phyloP scores from a whole-genome alignment of 2,329 filamentous ascomycete species.

The Grosmannia clavigera region DNA sequence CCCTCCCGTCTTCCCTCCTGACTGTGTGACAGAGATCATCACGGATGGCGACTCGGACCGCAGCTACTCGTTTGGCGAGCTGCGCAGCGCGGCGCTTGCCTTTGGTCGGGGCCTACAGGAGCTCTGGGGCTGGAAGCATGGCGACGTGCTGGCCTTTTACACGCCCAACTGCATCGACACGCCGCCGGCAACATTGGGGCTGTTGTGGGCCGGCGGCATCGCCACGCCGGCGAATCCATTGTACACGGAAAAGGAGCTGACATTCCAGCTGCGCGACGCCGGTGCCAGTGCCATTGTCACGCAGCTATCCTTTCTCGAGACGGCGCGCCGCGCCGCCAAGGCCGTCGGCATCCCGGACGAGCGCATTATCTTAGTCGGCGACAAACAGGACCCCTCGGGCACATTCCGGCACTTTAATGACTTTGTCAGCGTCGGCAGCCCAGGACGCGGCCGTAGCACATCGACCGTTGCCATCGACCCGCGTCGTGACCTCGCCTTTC shows the following conservation, averaged over 20 bases:
- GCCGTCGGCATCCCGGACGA: conserved; percentile 58
- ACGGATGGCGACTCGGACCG: conserved; percentile 58
- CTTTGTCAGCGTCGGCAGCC: conserved; percentile 36
- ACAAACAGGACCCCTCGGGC: conserved; percentile 45
- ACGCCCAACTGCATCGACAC: conserved; percentile 81
- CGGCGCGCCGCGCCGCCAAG: conserved; percentile 54
- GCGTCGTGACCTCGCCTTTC: conserved; percentile 62
- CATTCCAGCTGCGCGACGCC: conserved; percentile 71
- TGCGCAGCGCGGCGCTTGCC: conserved; percentile 52
- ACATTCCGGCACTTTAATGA: conserved; percentile 60
- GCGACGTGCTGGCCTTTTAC: conserved; percentile 73
- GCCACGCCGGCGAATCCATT: conserved; percentile 79
- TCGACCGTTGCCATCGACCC: conserved; percentile 36
- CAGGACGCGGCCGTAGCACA: neutral
- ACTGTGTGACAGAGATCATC: conserved; percentile 51
- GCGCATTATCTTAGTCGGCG: conserved; percentile 65
- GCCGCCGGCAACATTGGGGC: conserved; percentile 62
- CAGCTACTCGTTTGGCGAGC: conserved; percentile 57
- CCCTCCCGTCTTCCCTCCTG: neutral
- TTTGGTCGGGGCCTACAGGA: conserved; percentile 72
- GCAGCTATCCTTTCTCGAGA: conserved; percentile 52
- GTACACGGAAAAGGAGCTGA: conserved; percentile 73
- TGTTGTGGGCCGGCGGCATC: conserved; percentile 71
- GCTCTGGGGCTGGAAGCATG: conserved; percentile 65
- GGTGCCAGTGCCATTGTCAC: conserved; percentile 65